Base-by-base conservation (phyloP, 2,329 filamentous ascomycete genomes). In the Helotiales sp. region DNA sequence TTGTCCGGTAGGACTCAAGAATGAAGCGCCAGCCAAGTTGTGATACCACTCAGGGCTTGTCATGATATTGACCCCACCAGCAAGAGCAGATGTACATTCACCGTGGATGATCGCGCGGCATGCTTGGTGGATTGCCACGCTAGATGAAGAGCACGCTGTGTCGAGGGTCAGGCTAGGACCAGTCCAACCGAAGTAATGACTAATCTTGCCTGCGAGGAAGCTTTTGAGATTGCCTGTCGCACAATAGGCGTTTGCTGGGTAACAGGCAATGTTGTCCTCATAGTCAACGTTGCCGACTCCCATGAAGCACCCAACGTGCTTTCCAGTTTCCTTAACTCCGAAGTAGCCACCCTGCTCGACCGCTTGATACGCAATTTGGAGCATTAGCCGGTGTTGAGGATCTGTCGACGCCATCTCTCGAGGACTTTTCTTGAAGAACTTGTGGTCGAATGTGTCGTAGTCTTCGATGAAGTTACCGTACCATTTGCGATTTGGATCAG, bases 351-450 rank as follows among this genome's bases (percentile, higher is more conserved):
- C n/a, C 8, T 30, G 31, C n/a, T 54, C 53, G 42, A 88, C 74
- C 1, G 85, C 84, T 66, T 88, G 84, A 63, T 87, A 88, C 0
- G 83, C 83, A 10, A 83, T 85, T 27, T 84, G 79, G 2, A 88
- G 73, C 3, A 83, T 24, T 1, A 52, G 9, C 27, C 22, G 25
- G 13, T 13, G 19, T 66, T 68, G 63, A 0, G 75, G 74, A 51
- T 76, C 74, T 70, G 74, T 71, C 9, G 69, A 60, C 15, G 64
- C 63, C 2, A 71, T 67, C 48, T 74, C 72, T 25, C 69, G 70
- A 5, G 73, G 65, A 2, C 70, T 71, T 25, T 75, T 66, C 0
- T 69, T 70, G 60, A 76, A 76, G 58, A 76, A 75, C 0, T 70
- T 70, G 1, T 74, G 73, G 54, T 76, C 74, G 48, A 76, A 75